phyloP scores from a whole-genome alignment of 768 basidiomycete genomes.

The Hygrocybe coccinea region DNA sequence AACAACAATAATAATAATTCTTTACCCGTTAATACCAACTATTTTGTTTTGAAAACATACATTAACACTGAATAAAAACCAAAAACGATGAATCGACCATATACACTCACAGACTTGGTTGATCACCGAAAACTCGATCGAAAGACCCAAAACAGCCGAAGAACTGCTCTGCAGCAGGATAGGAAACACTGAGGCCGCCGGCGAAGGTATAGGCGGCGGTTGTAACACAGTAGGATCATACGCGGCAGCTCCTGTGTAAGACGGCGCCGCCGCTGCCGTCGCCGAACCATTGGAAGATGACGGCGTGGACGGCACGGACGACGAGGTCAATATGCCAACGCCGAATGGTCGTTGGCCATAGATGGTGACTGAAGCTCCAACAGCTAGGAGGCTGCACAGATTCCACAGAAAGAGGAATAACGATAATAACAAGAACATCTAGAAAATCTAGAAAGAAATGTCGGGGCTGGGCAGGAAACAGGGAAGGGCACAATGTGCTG shows the following conservation, averaged over 20 bases:
- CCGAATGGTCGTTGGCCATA: slow-evolving; percentile 16
- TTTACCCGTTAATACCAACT: slow-evolving; percentile 36
- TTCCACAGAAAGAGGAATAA: background rate
- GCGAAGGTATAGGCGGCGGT: slow-evolving; percentile 46
- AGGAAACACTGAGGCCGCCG: slow-evolving; percentile 39
- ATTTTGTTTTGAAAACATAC: background rate
- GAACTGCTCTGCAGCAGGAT: slow-evolving; percentile 36
- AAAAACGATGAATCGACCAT: no score
- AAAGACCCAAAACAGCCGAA: slow-evolving; percentile 30
- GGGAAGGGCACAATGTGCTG: no score
- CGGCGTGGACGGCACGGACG: no score
- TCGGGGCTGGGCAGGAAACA: no score
- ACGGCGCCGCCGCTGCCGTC: slow-evolving; percentile 27
- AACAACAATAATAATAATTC: no score
- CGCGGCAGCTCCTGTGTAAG: slow-evolving; percentile 40
- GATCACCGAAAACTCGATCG: slow-evolving; percentile 54
- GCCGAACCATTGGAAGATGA: no score
- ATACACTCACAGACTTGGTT: slow-evolving; percentile 49
- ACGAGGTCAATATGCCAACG: no score
- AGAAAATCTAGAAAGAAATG: background rate
- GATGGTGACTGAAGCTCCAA: slow-evolving; percentile 15
- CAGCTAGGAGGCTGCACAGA: background rate
- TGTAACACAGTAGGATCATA: slow-evolving; percentile 49
- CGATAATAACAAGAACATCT: no score
- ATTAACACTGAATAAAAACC: background rate